These are phyloP conservation scores for Bothia castanella DNA, from an alignment of 1,284 basidiomycete species.

Conservation along the genomic window DNA sequence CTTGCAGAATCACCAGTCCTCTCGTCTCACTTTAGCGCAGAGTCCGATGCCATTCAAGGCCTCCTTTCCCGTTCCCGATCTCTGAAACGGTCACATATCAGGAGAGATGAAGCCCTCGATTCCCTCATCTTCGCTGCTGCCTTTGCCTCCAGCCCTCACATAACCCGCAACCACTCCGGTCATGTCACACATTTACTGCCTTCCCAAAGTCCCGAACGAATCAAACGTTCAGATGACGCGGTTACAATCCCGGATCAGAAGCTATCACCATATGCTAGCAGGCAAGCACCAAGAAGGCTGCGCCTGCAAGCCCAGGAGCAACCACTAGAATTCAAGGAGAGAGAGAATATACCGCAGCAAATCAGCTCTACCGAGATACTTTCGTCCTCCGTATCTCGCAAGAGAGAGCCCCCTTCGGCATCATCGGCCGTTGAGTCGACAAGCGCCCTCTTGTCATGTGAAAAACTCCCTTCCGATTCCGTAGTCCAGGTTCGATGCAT, in stretches of 20 bases:
- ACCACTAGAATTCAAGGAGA: constrained; percentile 13
- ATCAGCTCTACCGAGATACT: constrained; percentile 25
- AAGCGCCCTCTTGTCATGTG: constrained; percentile 10
- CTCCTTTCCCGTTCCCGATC: constrained; percentile 39
- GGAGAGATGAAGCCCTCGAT: constrained; percentile 65
- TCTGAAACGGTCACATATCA: constrained; percentile 41
- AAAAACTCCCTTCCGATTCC: constrained; percentile 11
- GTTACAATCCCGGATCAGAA: constrained; percentile 36
- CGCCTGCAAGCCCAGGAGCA: constrained; percentile 38
- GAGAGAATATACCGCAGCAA: constrained; percentile 32
- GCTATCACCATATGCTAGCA: constrained; percentile 58
- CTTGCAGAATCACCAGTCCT: constrained; percentile 29
- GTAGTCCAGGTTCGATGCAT: constrained; percentile 77
- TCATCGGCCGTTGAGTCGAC: constrained; percentile 3
- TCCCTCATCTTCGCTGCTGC: constrained; percentile 70
- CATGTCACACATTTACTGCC: constrained; percentile 51
- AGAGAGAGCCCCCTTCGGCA: constrained; percentile 8
- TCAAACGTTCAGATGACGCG: constrained; percentile 41
- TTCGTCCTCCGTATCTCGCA: constrained; percentile 28
- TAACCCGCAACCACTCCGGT: constrained; percentile 63
- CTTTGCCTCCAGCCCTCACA: constrained; percentile 63
- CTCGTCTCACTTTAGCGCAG: constrained; percentile 25
- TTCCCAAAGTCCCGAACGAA: constrained; percentile 52
- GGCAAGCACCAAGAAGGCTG: constrained; percentile 65
- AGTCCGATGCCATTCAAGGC: constrained; percentile 42